Conservation (phyloP, 352 stramenopile genomes). For the Elongisporangium undulatum region DNA sequence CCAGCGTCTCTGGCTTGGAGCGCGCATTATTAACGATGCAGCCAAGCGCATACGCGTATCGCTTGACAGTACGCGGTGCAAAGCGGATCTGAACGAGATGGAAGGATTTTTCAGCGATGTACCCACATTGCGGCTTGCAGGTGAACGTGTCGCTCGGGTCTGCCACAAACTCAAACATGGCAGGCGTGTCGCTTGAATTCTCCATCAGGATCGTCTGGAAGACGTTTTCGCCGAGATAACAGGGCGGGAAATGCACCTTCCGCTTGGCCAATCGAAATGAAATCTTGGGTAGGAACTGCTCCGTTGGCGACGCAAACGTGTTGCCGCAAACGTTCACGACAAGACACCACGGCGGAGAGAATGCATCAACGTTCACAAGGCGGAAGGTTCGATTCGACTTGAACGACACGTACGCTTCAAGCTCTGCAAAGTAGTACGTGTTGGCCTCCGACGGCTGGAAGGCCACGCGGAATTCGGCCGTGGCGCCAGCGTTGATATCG, state of each 20-base stretch:
- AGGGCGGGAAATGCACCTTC: conserved; percentile 81
- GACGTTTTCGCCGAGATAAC: conserved; percentile 83
- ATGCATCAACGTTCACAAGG: conserved; percentile 89
- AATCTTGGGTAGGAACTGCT: conserved; percentile 90
- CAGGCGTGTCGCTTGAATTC: conserved; percentile 88
- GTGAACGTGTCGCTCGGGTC: conserved; percentile 60
- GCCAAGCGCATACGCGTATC: conserved; percentile 54
- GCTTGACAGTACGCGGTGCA: conserved; percentile 32
- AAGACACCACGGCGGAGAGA: conserved; percentile 89
- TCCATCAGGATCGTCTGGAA: conserved; percentile 87
- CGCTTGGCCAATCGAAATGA: conserved; percentile 43
- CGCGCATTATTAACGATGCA: conserved; percentile 72
- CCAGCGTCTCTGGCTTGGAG: conserved; percentile 40
- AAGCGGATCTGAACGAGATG: conserved; percentile 83
- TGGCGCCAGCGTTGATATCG: conserved; percentile 79
- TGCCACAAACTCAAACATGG: conserved; percentile 75
- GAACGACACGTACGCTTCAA: conserved; percentile 88
- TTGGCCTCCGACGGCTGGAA: conserved; percentile 79
- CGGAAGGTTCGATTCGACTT: conserved; percentile 93
- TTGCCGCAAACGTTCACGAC: conserved; percentile 74
- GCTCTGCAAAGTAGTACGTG: conserved; percentile 87
- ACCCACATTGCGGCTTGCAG: conserved; percentile 66
- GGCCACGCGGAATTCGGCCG: conserved; percentile 72
- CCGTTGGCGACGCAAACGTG: conserved; percentile 74
- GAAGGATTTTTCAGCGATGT: conserved; percentile 74